phyloP scores from a whole-genome alignment of 129 eudicot genomes.

The Flaveria ramosissima region DNA sequence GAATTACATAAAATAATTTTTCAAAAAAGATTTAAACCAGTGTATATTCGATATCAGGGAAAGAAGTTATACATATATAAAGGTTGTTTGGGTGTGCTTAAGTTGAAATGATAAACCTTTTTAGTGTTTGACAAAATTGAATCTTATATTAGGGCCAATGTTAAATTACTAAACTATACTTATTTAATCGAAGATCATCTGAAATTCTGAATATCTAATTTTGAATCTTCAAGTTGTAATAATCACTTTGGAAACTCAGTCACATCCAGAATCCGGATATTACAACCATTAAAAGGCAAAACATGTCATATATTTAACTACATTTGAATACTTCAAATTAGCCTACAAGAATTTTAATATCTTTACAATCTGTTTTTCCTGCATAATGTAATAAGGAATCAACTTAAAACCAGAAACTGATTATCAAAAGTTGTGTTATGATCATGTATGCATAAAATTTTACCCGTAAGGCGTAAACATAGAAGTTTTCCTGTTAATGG shows the following conservation, averaged over 20 bases:
- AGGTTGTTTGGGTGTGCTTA: neutral
- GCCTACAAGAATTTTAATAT: neutral
- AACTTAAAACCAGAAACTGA: too few species aligned
- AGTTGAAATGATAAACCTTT: neutral
- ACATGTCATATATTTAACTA: neutral
- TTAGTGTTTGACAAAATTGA: neutral
- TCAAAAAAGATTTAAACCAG: neutral
- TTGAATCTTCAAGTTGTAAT: neutral
- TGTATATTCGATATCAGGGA: neutral
- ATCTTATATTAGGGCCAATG: neutral
- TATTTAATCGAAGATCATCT: neutral
- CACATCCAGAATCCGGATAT: neutral
- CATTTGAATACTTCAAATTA: neutral
- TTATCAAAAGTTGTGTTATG: neutral
- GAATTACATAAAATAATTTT: neutral
- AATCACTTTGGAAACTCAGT: neutral
- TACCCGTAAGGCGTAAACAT: neutral
- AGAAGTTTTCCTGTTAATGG: neutral
- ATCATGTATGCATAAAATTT: neutral
- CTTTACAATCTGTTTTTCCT: neutral
- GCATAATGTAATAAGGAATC: neutral
- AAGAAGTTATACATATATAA: neutral
- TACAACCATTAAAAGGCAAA: neutral
- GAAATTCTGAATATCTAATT: neutral
- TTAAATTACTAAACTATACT: constrained; percentile 9